phyloP scores from a whole-genome alignment of 164 flowering plant species.

The Paratinospora sagittata region DNA sequence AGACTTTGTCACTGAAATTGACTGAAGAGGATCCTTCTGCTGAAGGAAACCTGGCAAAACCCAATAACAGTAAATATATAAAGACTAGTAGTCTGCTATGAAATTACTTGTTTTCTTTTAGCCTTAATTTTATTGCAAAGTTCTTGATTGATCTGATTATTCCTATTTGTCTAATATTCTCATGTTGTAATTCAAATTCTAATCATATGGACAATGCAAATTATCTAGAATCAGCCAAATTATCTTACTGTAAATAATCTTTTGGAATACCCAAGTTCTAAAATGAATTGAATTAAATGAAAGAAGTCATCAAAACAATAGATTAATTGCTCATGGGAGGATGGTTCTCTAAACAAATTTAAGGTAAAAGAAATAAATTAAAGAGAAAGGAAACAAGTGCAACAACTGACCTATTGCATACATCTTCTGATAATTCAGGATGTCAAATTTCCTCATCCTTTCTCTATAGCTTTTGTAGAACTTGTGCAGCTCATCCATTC shows the following conservation, averaged over 20 bases:
- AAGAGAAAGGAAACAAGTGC: no score
- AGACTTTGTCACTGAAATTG: constrained; percentile 22
- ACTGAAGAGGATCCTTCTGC: constrained; percentile 39
- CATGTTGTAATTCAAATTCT: constrained; percentile 1
- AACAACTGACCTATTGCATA: no score
- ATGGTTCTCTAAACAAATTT: no score
- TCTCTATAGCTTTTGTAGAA: constrained; percentile 77
- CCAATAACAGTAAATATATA: neutral
- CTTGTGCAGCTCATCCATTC: constrained; percentile 61
- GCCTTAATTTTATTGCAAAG: neutral
- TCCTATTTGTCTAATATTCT: neutral
- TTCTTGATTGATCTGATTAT: neutral
- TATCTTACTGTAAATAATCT: neutral
- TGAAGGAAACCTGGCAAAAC: constrained; percentile 58
- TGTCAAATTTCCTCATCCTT: constrained; percentile 85
- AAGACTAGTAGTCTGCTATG: neutral
- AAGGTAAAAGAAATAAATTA: no score
- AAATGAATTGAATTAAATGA: neutral
- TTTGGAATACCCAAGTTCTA: neutral
- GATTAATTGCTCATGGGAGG: no score
- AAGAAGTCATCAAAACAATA: neutral
- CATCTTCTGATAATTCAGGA: no score
- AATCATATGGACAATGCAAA: neutral
- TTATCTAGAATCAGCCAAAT: neutral
- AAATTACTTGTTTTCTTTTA: neutral